Evolutionary conservation across 106 monocot species (phyloP).

Genomic region (Acanthochlamys bracteata): DNA sequence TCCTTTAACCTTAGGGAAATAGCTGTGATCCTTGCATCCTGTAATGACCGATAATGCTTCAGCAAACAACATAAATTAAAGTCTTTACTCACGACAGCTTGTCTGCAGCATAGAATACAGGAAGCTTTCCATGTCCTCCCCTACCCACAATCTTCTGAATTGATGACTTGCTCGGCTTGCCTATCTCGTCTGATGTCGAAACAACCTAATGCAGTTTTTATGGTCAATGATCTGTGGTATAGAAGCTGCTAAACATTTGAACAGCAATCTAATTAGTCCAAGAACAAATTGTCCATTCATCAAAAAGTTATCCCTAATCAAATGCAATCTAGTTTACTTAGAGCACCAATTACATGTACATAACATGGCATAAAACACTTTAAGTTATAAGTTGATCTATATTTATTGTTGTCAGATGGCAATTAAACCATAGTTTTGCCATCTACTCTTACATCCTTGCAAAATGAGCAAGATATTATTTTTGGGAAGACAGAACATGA

Average conservation of each 20-base stretch:
- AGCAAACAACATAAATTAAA: neutral
- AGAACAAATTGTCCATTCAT: too few relatives aligned
- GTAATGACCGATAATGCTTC: neutral
- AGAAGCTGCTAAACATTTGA: too few relatives aligned
- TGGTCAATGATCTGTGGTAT: neutral
- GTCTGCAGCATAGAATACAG: slow-evolving; percentile 73
- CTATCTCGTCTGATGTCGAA: slow-evolving; percentile 80
- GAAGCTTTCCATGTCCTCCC: slow-evolving; percentile 54
- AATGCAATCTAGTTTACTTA: too few relatives aligned
- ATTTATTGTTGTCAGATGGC: too few relatives aligned
- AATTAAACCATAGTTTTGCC: too few relatives aligned
- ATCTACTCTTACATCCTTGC: too few relatives aligned
- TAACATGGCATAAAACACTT: neutral
- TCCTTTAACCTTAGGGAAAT: neutral
- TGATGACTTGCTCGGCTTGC: slow-evolving; percentile 53
- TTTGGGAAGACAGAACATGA: too few relatives aligned
- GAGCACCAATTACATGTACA: neutral
- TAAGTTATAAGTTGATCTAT: too few relatives aligned
- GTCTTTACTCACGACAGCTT: slow-evolving; percentile 55
- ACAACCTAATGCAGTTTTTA: slow-evolving; percentile 54
- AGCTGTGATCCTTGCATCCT: neutral
- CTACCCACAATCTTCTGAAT: slow-evolving; percentile 43
- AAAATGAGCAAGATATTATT: too few relatives aligned
- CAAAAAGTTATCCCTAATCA: too few relatives aligned
- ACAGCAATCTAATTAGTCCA: too few relatives aligned